Evolutionary conservation across 1,284 basidiomycete genomes (phyloP), one percentile per base, ranked within the genome.

Genomic region (Rhodofomes roseus): DNA sequence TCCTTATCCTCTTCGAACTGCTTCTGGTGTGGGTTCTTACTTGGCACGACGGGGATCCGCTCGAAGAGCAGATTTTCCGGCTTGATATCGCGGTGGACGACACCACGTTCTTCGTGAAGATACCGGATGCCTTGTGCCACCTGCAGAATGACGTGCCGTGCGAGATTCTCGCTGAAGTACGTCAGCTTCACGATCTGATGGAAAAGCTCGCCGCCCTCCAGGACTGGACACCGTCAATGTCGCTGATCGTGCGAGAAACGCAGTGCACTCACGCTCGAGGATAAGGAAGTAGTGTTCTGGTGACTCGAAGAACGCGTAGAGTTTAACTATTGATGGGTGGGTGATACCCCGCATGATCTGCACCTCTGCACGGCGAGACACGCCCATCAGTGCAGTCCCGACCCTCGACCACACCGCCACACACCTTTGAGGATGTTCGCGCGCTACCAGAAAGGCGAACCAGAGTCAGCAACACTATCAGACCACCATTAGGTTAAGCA

Each of bases 181-280:
- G 97, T 99, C 64, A 99, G 84, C 74, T 98, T 98, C 76, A 99
- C 97, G 68, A 99, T 99, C 74, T 99, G 97, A 74, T 99, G 96
- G 80, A 99, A 99, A 1, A 99, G 83, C 74, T 99, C 97, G 66
- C 97, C 97, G 62, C 97, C 97, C 71, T 93, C 92, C 93, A 96
- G 92, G 43, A 96, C 92, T 95, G 66, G 27, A 59, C 46, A 40
- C 23, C 51, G 53, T 55, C n/a, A 54, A 46, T 48, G 40, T 36
- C 56, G 20, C 44, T 14, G 31, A 56, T 37, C 25, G 20, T 56
- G 59, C 31, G 27, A 62, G 43, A 55, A 44, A 52, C 54, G 50
- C 11, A 29, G 58, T n/a, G 27, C 1, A 80, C 89, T 70, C 71
- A 93, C 93, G 80, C 77, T 99, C 97, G 57, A 99, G 81, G 11